Evolutionary conservation across 2,329 filamentous ascomycete genomes (phyloP).

Genomic region (Hymenotorrendiella dingleyae): DNA sequence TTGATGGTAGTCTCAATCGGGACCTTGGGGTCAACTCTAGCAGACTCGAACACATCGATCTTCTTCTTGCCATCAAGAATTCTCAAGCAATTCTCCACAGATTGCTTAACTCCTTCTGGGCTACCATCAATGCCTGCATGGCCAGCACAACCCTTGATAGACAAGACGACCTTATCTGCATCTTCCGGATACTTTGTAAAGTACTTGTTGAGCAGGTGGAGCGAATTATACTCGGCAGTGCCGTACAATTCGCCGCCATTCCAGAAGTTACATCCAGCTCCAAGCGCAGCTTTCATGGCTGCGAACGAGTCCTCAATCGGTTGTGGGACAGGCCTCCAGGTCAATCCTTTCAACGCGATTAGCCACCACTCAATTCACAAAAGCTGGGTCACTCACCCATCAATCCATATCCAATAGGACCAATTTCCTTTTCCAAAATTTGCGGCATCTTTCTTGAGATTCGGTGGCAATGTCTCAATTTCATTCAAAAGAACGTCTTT

Average conservation of each 20-base stretch:
- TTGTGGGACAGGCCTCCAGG: constrained; percentile 23
- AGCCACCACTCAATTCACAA: neutral
- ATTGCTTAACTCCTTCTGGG: constrained; percentile 47
- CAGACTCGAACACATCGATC: constrained; percentile 50
- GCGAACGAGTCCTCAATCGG: constrained; percentile 44
- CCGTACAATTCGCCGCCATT: constrained; percentile 63
- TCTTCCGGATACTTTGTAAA: constrained; percentile 58
- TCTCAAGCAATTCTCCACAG: constrained; percentile 50
- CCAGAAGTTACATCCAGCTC: constrained; percentile 44
- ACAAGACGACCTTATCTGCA: constrained; percentile 53
- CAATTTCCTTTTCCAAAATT: constrained; percentile 13
- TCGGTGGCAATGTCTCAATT: no score
- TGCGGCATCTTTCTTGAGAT: constrained; percentile 6
- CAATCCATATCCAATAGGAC: constrained; percentile 13
- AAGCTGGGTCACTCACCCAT: constrained; percentile 3
- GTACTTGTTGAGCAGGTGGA: constrained; percentile 54
- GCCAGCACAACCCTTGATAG: constrained; percentile 53
- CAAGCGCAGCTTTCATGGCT: constrained; percentile 48
- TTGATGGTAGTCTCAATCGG: constrained; percentile 36
- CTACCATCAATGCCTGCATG: constrained; percentile 42
- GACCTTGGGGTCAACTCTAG: constrained; percentile 37
- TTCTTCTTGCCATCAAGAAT: constrained; percentile 42
- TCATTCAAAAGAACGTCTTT: no score
- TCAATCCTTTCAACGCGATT: constrained; percentile 19
- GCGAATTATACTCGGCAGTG: constrained; percentile 48